Evolutionary conservation across 1,284 basidiomycete species (phyloP), one percentile per base, ranked within the genome.

Genomic region (Gomphus sp.): DNA sequence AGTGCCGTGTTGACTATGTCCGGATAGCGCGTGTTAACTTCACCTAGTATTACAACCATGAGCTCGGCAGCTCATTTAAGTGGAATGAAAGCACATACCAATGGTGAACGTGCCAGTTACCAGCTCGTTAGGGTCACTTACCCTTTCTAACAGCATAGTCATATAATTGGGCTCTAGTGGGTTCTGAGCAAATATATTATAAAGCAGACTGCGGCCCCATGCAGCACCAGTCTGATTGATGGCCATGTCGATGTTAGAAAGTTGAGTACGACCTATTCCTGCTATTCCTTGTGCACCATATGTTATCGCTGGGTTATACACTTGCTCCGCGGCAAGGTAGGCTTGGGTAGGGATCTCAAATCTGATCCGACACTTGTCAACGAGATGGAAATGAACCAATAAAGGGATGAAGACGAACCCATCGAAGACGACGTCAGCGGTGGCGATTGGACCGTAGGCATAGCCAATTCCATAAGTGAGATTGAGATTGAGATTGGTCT

Each of bases 401-500:
- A n/a, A n/a, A 28, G 56, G 55, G 56, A 55, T 39, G 18, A 9
- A 55, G 51, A 67, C 76, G 61, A 67, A 91, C 85, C 81, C 82
- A 33, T 89, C 81, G 67, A 91, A 91, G 58, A 79, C 70, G 31
- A 84, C 79, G 4, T 78, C 66, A 18, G 84, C 80, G 68, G 80
- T 84, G 3, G 80, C 73, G 44, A 91, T 72, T 62, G 74, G 69
- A 3, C 89, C 89, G 55, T 71, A 75, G 4, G 85, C 86, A 80
- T 85, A 90, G 25, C 89, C 89, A 60, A 87, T 82, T 55, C 84
- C 86, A 69, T 91, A 91, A 33, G 82, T 82, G 34, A 89, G 68
- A 66, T 87, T 89, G 59, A 77, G 72, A 8, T 71, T 73, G 28
- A 69, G 70, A 7, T 72, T 6, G 6, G 50, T 22, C 8, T n/a